These are phyloP conservation scores for Halophytophthora batemanensis DNA, from an alignment of 352 stramenopile species.

Conservation along the genomic window DNA sequence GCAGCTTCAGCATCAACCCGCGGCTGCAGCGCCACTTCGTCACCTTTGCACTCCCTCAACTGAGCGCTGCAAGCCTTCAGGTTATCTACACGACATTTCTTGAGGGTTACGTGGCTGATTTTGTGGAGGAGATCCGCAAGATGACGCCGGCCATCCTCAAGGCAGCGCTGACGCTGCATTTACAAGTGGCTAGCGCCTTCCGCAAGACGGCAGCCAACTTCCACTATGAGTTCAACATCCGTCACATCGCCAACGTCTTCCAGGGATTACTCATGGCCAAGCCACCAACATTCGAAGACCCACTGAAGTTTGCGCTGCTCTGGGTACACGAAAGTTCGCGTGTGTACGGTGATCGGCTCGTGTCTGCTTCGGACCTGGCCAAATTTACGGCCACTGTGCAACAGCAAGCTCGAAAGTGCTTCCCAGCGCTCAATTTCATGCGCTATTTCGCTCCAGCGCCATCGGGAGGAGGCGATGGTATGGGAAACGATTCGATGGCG, in stretches of 20 bases:
- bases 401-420: conserved; percentile 91
- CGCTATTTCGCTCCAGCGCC: conserved; percentile 80
- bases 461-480: conserved; percentile 7
- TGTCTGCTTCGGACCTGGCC: conserved; percentile 66
- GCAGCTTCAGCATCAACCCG: conserved; percentile 92
- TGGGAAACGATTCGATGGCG: conserved; percentile 19
- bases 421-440: conserved; percentile 88
- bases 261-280: conserved; percentile 91
- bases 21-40: conserved; percentile 95
- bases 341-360: conserved; percentile 94
- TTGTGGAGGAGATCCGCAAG: conserved; percentile 91
- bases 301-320: conserved; percentile 89
- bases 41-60: conserved; percentile 90
- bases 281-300: conserved; percentile 80
- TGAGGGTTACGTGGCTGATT: conserved; percentile 91
- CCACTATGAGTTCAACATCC: conserved; percentile 98
- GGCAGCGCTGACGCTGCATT: conserved; percentile 88
- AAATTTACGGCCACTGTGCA: conserved; percentile 90
- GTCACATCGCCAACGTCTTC: conserved; percentile 94
- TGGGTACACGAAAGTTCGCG: conserved; percentile 96
- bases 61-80: conserved; percentile 85
- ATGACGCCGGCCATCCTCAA: conserved; percentile 84
- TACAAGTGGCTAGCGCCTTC: conserved; percentile 74
- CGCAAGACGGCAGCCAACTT: conserved; percentile 95
- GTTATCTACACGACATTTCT: conserved; percentile 96